phyloP scores from a whole-genome alignment of 306 rosid species.

The barrel medic (Medicago truncatula) region DNA sequence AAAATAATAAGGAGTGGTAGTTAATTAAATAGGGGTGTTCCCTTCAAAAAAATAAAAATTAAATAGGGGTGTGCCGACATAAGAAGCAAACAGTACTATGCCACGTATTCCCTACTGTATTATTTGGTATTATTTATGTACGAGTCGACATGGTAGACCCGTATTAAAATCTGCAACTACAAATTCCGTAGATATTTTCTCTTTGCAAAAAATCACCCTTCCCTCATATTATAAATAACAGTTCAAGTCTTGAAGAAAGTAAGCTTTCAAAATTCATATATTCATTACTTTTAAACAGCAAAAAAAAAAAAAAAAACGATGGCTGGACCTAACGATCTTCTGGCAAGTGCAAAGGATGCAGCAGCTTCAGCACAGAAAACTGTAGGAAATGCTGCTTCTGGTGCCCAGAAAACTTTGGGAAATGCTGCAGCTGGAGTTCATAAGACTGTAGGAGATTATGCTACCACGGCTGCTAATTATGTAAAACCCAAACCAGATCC shows the following conservation, averaged over 20 bases:
- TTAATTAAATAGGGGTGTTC: background rate
- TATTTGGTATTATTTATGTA: background rate
- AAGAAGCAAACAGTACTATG: background rate
- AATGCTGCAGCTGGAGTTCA: too few relatives aligned
- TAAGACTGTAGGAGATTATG: background rate
- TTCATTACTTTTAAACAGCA: background rate
- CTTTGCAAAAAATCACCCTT: background rate
- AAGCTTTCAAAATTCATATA: background rate
- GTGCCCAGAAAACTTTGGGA: background rate
- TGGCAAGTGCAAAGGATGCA: background rate
- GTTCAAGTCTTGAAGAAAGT: background rate
- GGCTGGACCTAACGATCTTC: background rate
- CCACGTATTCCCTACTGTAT: too few relatives aligned
- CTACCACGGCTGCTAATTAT: background rate
- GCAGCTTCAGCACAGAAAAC: slow-evolving; percentile 7
- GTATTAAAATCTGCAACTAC: background rate
- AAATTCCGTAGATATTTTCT: background rate
- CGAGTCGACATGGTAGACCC: background rate
- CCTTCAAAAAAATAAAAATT: too few relatives aligned
- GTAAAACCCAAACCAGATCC: background rate
- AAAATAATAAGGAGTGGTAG: too few relatives aligned
- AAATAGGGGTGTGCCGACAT: background rate
- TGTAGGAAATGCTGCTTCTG: background rate
- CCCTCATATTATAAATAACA: background rate
- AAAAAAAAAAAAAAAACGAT: background rate